phyloP scores from a whole-genome alignment of 2,329 filamentous ascomycete species.

The Trichoderma sp. region DNA sequence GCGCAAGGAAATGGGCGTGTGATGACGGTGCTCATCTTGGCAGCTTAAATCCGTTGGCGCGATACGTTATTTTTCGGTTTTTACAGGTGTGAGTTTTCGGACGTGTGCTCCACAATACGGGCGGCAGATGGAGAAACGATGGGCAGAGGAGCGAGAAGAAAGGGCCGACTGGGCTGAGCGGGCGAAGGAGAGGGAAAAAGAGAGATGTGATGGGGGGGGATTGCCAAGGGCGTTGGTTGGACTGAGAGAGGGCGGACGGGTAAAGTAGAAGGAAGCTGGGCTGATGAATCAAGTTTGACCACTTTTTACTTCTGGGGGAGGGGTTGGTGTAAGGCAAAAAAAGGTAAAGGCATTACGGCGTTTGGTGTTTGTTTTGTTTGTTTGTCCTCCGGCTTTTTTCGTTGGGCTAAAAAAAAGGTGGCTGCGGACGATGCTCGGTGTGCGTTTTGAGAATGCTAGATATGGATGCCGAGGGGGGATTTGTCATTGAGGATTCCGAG shows the following conservation, averaged over 20 bases:
- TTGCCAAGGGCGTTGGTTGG: not conserved
- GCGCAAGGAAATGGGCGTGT: not conserved
- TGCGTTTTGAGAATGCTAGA: not conserved
- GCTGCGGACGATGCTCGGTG: not conserved
- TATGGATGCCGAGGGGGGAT: not conserved
- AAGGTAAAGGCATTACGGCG: no score
- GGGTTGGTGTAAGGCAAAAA: not conserved
- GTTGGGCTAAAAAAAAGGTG: no score
- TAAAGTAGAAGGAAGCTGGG: conserved; percentile 24
- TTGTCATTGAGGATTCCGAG: conserved; percentile 2
- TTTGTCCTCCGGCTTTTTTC: no score
- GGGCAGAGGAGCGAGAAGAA: conserved; percentile 11
- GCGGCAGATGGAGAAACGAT: conserved; percentile 9
- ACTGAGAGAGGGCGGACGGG: not conserved
- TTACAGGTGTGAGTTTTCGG: not conserved
- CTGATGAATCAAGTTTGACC: not conserved
- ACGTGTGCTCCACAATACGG: not conserved
- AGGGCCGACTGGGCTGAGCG: conserved; percentile 29
- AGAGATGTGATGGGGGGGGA: conserved; percentile 26
- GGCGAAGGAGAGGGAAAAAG: not conserved
- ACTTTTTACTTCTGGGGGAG: no score
- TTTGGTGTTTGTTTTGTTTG: no score
- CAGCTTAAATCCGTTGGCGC: not conserved
- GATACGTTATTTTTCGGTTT: not conserved
- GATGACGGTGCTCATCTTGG: not conserved